Evolutionary conservation across 2,329 filamentous ascomycete species (phyloP).

Genomic region (Sporothrix brasiliensis): DNA sequence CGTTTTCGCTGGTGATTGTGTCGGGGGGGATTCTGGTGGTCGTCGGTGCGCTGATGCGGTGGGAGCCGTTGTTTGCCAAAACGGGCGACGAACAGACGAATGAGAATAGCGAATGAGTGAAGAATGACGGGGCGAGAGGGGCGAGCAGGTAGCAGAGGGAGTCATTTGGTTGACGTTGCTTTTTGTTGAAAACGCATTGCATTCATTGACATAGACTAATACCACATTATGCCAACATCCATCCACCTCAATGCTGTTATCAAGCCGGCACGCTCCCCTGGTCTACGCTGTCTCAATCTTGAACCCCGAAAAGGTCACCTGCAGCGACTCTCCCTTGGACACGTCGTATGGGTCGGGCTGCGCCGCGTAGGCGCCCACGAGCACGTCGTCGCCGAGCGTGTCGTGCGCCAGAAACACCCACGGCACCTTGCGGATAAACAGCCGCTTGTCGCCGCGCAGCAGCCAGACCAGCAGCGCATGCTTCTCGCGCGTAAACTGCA

Average conservation of each 20-base stretch:
- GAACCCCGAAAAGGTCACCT: conserved; percentile 29
- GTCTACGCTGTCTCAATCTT: conserved; percentile 27
- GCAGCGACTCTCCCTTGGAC: conserved; percentile 24
- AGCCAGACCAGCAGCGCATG: conserved; percentile 34
- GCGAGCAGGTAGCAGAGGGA: too few species aligned
- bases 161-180: too few species aligned
- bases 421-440: conserved; percentile 35
- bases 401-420: conserved; percentile 34
- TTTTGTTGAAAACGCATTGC: too few species aligned
- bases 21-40: conserved; percentile 2
- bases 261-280: background rate
- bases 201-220: background rate
- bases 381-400: conserved; percentile 28
- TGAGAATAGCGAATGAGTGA: background rate
- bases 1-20: conserved; percentile 38
- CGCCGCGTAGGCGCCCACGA: conserved; percentile 33
- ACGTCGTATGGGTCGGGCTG: conserved; percentile 33
- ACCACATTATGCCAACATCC: background rate
- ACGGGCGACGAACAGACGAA: background rate
- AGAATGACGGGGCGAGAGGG: background rate
- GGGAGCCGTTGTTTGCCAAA: background rate
- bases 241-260: background rate
- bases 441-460: background rate
- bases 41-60: background rate
- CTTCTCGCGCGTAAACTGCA: conserved; percentile 31